A percentile compares a stretch with the other conserved stretches of the same genome.
phyloP scores from a whole-genome alignment of 75 land plant genomes.

The Pseudotsuga menziesii region DNA sequence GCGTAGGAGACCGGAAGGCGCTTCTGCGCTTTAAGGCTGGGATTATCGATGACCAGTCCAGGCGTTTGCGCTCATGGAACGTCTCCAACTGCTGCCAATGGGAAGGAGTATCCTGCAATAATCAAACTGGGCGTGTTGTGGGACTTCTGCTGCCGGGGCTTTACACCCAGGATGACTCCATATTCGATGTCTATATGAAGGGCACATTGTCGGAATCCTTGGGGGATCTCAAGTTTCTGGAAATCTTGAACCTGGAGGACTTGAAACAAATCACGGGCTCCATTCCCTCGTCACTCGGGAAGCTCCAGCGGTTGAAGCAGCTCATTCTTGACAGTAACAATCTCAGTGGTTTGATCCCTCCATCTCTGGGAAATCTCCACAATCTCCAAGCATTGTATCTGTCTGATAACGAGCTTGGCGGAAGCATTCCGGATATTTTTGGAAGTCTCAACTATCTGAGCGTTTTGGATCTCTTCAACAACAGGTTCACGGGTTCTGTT shows the following conservation, averaged over 20 bases:
- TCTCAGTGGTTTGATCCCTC: constrained; percentile 23
- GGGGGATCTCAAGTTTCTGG: constrained; percentile 15
- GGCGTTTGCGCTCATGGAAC: constrained; percentile 31
- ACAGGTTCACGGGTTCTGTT: constrained; percentile 29
- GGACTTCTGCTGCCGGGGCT: constrained; percentile 24
- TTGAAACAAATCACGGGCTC: constrained; percentile 41
- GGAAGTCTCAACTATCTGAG: constrained; percentile 13
- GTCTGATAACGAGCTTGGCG: constrained; percentile 20
- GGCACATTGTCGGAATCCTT: constrained; percentile 24
- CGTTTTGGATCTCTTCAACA: constrained; percentile 17
- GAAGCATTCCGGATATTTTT: constrained; percentile 8
- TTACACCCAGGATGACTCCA: constrained; percentile 12
- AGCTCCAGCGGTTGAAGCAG: background rate
- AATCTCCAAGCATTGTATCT: constrained; percentile 21
- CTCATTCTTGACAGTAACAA: constrained; percentile 19
- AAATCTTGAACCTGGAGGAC: constrained; percentile 27
- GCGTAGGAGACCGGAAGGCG: constrained; percentile 21
- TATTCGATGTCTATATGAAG: constrained; percentile 11
- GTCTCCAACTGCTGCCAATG: constrained; percentile 23
- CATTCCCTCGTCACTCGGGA: constrained; percentile 29
- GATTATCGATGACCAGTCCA: constrained; percentile 28
- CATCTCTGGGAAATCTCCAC: constrained; percentile 14
- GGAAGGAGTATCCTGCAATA: constrained; percentile 43
- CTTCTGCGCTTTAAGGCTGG: constrained; percentile 27
- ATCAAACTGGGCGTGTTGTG: constrained; percentile 22